These are phyloP conservation scores for Lignosus rhinocerotis DNA, from an alignment of 1,284 basidiomycete species.

Conservation along the genomic window DNA sequence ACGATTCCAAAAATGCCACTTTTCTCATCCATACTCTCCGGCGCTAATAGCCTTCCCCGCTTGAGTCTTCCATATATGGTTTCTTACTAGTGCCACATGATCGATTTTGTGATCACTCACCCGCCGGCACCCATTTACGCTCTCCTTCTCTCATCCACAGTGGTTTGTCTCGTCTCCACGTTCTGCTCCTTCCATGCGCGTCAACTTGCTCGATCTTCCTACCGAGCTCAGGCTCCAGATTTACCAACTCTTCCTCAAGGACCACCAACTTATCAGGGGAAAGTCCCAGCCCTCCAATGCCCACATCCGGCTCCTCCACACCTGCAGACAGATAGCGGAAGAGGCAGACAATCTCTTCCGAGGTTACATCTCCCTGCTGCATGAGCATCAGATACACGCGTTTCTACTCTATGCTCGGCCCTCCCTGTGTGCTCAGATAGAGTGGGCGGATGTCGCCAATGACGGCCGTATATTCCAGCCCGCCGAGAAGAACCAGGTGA, in stretches of 20 bases:
- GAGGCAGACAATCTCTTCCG: constrained; percentile 34
- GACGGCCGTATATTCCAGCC: constrained; percentile 38
- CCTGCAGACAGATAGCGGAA: constrained; percentile 33
- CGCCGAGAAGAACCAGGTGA: constrained; percentile 13
- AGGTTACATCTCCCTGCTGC: constrained; percentile 39
- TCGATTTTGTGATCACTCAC: neutral
- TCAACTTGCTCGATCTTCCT: constrained; percentile 35
- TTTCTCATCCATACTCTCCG: constrained; percentile 1
- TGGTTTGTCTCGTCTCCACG: constrained; percentile 5
- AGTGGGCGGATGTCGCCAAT: constrained; percentile 42
- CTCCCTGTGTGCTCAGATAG: constrained; percentile 27
- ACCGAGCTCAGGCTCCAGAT: constrained; percentile 39
- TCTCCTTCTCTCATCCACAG: neutral
- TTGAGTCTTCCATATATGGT: constrained; percentile 24
- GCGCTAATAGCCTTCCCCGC: constrained; percentile 1
- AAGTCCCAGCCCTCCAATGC: constrained; percentile 37
- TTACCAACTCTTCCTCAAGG: constrained; percentile 34
- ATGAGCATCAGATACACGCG: constrained; percentile 40
- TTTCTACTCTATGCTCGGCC: constrained; percentile 29
- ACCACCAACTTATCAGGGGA: constrained; percentile 27
- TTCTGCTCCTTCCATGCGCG: neutral
- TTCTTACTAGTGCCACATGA: constrained; percentile 22
- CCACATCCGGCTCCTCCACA: constrained; percentile 36
- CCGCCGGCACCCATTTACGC: neutral
- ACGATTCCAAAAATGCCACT: neutral